Base-by-base conservation (phyloP, 164 flowering plant species). In the Brasenia schreberi region DNA sequence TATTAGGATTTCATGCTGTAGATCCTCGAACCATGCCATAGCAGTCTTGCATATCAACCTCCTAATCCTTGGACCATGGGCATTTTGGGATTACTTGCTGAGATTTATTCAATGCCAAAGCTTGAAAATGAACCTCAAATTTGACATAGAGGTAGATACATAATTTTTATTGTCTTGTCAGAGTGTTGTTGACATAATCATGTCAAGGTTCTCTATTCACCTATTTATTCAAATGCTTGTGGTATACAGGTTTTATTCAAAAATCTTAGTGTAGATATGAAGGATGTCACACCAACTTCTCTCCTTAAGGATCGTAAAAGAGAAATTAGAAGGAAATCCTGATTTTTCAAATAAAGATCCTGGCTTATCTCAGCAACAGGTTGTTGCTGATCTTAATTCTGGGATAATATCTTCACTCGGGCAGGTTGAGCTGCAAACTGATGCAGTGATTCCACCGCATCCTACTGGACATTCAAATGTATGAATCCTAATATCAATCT, bases 41-140 rank as follows among this genome's bases (percentile, higher is more conserved):
- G 66, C 70, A 95, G 99, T 79, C 68, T 85, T 43, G 99, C 92
- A 27, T 95, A 89, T 78, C 88, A 81, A 71, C 99, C 97, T 69
- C 97, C 99, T 6, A 92, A 95, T 77, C 97, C 99, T 9, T 95
- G 99, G 99, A 95, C 97, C 7, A 88, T 90, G 96, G 97, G 85
- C 61, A 88, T 95, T 73, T 88, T 95, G 52, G 85, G 87, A 68
- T 76, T 95, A 70, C 92, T 95, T 53, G 82, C 86, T 44, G 99
- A 95, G 80, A 95, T 95, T 52, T 89, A 95, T 82, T 86, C 85
- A 39, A 76, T 95, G 83, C 97, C 97, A 66, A 95, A 90, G 79
- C 71, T 95, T 95, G 70, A 95, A 95, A 72, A 95, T 95, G 99
- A 92, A 95, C 71, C 88, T 95, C 59, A 91, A 92, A 72, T 95